Percentiles rank a stretch among this genome's conserved stretches.
Evolutionary conservation across 1,284 basidiomycete genomes (phyloP).

Genomic region (Fomitopsis pinicola): DNA sequence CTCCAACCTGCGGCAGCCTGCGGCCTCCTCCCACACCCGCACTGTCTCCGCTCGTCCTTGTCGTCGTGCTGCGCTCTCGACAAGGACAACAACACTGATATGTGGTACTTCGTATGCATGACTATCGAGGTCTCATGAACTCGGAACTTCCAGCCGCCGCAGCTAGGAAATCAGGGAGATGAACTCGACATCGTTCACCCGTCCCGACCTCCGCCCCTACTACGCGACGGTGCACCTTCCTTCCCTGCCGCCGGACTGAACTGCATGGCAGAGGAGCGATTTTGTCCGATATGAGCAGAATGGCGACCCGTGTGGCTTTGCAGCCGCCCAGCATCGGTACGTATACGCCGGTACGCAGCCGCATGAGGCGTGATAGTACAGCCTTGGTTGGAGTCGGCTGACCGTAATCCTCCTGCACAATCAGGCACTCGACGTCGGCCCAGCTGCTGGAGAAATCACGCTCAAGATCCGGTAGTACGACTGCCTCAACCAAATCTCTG

Average conservation of each 20-base stretch:
- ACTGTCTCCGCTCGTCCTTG: not conserved
- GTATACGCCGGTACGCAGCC: not conserved
- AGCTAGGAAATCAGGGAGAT: not conserved
- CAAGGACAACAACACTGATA: not conserved
- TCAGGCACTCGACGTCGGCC: slow-evolving; percentile 1
- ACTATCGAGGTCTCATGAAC: not conserved
- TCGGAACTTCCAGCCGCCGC: not conserved
- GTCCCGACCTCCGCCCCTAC: not conserved
- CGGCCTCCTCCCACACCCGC: not conserved
- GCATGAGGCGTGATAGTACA: not conserved
- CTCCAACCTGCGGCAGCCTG: not conserved
- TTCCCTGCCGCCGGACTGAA: not conserved
- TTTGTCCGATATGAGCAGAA: not conserved
- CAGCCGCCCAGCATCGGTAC: not conserved
- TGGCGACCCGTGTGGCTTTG: not conserved
- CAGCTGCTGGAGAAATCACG: not conserved
- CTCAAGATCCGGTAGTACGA: slow-evolving; percentile 1
- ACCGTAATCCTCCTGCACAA: slow-evolving; percentile 1
- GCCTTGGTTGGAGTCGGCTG: slow-evolving; percentile 6
- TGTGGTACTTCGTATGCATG: not conserved
- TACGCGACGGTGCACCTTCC: slow-evolving; percentile 1
- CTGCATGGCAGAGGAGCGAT: slow-evolving; percentile 7
- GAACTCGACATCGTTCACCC: not conserved
- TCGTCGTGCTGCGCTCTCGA: not conserved
- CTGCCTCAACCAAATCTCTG: not conserved